These are phyloP conservation scores for Penicillium flavigenum DNA, from an alignment of 495 filamentous ascomycete species.

Conservation along the genomic window DNA sequence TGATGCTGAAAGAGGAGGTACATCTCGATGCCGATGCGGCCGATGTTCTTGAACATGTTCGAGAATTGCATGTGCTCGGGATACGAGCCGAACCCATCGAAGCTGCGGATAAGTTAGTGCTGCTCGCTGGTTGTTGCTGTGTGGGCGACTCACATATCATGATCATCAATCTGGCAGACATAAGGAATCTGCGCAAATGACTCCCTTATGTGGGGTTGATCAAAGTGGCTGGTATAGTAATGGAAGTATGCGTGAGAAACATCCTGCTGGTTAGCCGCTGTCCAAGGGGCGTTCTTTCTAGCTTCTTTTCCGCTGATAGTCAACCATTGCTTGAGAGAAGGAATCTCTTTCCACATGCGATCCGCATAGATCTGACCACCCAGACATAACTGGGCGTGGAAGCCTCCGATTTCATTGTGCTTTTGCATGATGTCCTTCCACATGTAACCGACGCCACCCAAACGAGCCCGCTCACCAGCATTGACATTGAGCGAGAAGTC, in stretches of 20 bases:
- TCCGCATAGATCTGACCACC: conserved; percentile 97
- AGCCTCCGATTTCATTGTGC: conserved; percentile 92
- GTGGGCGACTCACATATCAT: conserved; percentile 82
- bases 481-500: conserved; percentile 88
- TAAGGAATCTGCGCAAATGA: conserved; percentile 98
- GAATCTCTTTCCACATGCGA: conserved; percentile 93
- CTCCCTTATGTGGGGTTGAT: conserved; percentile 89
- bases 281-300: conserved; percentile 86
- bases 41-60: conserved; percentile 97
- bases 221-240: conserved; percentile 96
- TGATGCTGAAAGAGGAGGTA: conserved; percentile 99
- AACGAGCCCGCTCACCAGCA: conserved; percentile 74
- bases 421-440: conserved; percentile 99
- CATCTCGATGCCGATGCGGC: conserved; percentile 96
- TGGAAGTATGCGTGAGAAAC: conserved; percentile 96
- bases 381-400: conserved; percentile 87
- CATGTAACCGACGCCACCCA: conserved; percentile 92
- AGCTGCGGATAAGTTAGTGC: conserved; percentile 52
- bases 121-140: background rate
- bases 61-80: conserved; percentile 98
- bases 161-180: conserved; percentile 88
- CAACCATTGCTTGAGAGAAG: conserved; percentile 90
- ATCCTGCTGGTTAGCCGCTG: conserved; percentile 89
- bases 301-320: conserved; percentile 87
- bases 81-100: conserved; percentile 97